phyloP scores from a whole-genome alignment of 768 basidiomycete species.

The Boletus pseudo-olivaceus region DNA sequence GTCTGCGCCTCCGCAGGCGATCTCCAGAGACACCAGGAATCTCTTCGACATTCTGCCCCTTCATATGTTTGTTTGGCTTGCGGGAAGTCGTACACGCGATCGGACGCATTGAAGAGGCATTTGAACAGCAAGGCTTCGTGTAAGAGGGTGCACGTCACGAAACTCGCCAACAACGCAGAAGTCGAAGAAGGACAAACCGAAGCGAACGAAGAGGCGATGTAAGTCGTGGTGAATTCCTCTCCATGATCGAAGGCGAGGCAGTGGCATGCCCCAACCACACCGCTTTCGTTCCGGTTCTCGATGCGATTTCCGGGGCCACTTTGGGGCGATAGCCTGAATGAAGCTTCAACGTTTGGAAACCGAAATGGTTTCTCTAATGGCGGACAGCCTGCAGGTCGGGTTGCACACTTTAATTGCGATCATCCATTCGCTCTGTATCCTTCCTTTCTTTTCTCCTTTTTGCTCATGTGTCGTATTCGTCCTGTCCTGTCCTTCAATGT shows the following conservation, averaged over 20 bases:
- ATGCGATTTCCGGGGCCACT: neutral
- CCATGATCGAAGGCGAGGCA: slow-evolving; percentile 16
- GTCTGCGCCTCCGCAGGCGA: slow-evolving; percentile 29
- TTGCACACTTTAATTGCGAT: neutral
- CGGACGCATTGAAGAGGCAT: slow-evolving; percentile 33
- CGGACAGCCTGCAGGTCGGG: slow-evolving; percentile 9
- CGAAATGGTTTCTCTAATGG: neutral
- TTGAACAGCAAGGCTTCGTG: slow-evolving; percentile 27
- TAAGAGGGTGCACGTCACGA: slow-evolving; percentile 23
- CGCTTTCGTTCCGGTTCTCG: neutral
- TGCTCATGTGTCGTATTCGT: neutral
- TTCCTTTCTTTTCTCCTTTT: neutral
- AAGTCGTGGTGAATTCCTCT: slow-evolving; percentile 1
- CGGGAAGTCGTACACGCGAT: slow-evolving; percentile 27
- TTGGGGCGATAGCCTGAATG: neutral
- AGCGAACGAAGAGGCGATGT: slow-evolving; percentile 19
- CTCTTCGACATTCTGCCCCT: slow-evolving; percentile 27
- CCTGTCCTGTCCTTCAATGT: slow-evolving; percentile 2
- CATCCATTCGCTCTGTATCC: neutral
- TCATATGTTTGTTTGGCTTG: slow-evolving; percentile 24
- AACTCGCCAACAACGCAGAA: slow-evolving; percentile 1
- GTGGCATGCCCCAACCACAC: slow-evolving; percentile 13
- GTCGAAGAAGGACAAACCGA: slow-evolving; percentile 11
- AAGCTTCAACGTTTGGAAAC: neutral
- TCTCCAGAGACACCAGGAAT: slow-evolving; percentile 28